These are phyloP conservation scores for Chlorophyllum brunneum DNA, from an alignment of 768 basidiomycete genomes.

Conservation along the genomic window DNA sequence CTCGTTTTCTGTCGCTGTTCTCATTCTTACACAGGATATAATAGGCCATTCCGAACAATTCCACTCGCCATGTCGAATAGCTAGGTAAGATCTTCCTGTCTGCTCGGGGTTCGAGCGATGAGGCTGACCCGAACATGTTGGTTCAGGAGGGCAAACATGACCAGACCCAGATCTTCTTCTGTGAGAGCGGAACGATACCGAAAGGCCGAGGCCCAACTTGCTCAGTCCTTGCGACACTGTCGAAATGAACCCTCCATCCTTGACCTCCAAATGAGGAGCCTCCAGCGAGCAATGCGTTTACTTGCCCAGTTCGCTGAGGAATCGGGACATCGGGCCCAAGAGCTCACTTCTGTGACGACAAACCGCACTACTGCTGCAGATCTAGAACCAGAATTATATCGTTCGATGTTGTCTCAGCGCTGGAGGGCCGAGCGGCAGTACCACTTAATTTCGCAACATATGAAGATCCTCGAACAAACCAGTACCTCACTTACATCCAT, in stretches of 20 bases:
- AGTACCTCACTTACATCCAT: not conserved
- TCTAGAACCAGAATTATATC: slow-evolving; percentile 3
- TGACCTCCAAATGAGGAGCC: slow-evolving; percentile 4
- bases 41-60: not conserved
- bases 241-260: slow-evolving; percentile 2
- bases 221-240: slow-evolving; percentile 1
- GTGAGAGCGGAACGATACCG: slow-evolving; percentile 8
- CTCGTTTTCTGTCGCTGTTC: not conserved
- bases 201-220: slow-evolving; percentile 5
- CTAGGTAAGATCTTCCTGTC: not conserved
- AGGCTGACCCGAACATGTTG: not conserved
- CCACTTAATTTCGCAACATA: slow-evolving; percentile 5
- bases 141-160: not conserved
- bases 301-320: slow-evolving; percentile 7
- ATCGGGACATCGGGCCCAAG: not conserved
- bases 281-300: not conserved
- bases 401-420: slow-evolving; percentile 5
- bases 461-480: slow-evolving; percentile 1
- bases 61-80: not conserved
- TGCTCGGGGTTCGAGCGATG: not conserved
- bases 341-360: not conserved
- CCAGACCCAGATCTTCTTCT: not conserved
- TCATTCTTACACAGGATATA: not conserved
- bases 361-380: not conserved
- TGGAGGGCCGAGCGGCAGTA: slow-evolving; percentile 4